These are phyloP conservation scores for Xanthoceras sorbifolium DNA, from an alignment of 345 rosid genomes.

Conservation along the genomic window DNA sequence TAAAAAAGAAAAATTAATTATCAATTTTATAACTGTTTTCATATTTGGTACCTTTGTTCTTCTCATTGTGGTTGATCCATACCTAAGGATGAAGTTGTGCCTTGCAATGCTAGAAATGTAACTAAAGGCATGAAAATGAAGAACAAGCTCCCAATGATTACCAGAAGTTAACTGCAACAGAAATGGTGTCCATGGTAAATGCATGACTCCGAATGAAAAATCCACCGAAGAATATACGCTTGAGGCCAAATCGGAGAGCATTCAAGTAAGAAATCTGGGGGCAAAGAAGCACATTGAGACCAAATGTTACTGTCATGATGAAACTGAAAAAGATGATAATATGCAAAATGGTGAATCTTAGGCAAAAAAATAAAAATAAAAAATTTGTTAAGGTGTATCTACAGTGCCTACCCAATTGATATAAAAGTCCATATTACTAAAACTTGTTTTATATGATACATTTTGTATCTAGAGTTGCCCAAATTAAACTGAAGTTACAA, in stretches of 20 bases:
- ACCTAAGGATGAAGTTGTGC: background rate
- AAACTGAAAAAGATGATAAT: conserved; percentile 4
- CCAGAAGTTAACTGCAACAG: conserved; percentile 83
- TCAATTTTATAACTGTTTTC: background rate
- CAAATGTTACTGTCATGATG: background rate
- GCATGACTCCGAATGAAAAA: conserved; percentile 74
- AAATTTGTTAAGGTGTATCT: background rate
- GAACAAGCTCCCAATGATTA: conserved; percentile 24
- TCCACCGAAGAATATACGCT: conserved; percentile 78
- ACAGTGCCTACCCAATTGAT: background rate
- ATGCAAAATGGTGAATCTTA: background rate
- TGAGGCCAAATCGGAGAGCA: conserved; percentile 83
- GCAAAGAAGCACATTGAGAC: conserved; percentile 8
- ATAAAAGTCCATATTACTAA: background rate
- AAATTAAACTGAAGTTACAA: background rate
- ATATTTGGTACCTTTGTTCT: background rate
- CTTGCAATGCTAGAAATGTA: background rate
- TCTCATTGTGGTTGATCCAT: background rate
- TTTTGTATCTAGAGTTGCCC: background rate
- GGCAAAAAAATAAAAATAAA: background rate
- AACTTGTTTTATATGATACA: background rate
- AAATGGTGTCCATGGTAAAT: conserved; percentile 81
- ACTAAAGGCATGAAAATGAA: conserved; percentile 1
- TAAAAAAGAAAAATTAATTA: too few species aligned
- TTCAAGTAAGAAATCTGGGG: conserved; percentile 75